Percentiles rank a stretch among this genome's conserved stretches.
Evolutionary conservation across 169 alveolate species (phyloP).

Genomic region (Plasmodium gonderi): DNA sequence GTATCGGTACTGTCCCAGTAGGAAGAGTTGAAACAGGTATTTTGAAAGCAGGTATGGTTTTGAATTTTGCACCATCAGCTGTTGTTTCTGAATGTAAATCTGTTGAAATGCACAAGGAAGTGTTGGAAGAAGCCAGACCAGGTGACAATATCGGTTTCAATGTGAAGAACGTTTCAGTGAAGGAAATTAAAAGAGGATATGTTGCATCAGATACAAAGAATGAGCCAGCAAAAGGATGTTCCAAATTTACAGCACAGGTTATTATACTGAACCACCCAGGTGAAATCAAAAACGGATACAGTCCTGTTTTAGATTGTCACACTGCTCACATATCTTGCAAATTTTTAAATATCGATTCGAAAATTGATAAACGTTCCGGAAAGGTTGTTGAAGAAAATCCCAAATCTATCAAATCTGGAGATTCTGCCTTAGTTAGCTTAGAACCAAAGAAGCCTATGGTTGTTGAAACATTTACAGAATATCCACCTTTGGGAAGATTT

Average conservation of each 20-base stretch:
- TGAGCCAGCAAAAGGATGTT: constrained; percentile 98
- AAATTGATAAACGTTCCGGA: constrained; percentile 98
- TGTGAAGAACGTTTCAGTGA: constrained; percentile 95
- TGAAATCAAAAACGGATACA: constrained; percentile 96
- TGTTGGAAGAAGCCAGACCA: constrained; percentile 96
- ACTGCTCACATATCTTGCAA: constrained; percentile 98
- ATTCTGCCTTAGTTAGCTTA: constrained; percentile 96
- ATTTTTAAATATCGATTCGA: constrained; percentile 92
- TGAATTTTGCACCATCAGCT: constrained; percentile 96
- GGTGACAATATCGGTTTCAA: constrained; percentile 99
- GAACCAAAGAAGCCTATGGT: constrained; percentile 97
- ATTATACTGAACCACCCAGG: constrained; percentile 98
- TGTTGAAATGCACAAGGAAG: constrained; percentile 99
- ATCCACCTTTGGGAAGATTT: constrained; percentile 99
- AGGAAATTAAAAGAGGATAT: constrained; percentile 96
- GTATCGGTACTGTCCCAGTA: constrained; percentile 99
- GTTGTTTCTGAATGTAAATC: constrained; percentile 97
- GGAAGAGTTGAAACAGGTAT: constrained; percentile 99
- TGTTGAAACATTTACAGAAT: constrained; percentile 96
- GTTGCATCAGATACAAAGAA: constrained; percentile 97
- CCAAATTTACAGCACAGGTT: constrained; percentile 95
- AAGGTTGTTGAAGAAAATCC: constrained; percentile 97
- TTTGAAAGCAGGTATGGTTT: constrained; percentile 89
- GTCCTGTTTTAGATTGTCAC: constrained; percentile 98
- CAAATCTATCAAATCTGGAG: constrained; percentile 95